Conservation (phyloP, 1,139 yeast genomes). For the Zygosaccharomyces pseudobailii region DNA sequence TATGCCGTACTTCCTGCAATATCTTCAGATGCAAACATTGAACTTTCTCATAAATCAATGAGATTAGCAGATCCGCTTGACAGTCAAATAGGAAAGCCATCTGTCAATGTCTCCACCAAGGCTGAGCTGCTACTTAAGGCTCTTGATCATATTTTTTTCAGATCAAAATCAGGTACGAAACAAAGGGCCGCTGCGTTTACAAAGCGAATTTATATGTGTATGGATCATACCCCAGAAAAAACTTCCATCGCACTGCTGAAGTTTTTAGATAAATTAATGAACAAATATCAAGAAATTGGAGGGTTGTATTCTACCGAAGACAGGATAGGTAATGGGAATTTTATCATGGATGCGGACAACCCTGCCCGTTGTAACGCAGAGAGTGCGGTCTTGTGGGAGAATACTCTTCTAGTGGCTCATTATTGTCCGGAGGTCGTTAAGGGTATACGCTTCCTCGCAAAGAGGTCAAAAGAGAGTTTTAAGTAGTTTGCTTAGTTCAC, state of each 20-base stretch:
- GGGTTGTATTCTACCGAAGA: constrained; percentile 87
- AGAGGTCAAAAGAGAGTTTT: constrained; percentile 34
- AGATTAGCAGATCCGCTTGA: constrained; percentile 73
- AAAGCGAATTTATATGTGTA: constrained; percentile 64
- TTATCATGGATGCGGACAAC: constrained; percentile 59
- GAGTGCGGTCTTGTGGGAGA: constrained; percentile 90
- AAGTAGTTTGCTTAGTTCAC: constrained; percentile 10
- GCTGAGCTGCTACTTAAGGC: constrained; percentile 77
- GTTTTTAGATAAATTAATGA: constrained; percentile 69
- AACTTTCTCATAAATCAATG: constrained; percentile 74
- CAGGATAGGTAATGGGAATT: constrained; percentile 71
- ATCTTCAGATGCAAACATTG: constrained; percentile 77
- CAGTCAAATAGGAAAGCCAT: constrained; percentile 46
- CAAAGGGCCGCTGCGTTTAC: constrained; percentile 78
- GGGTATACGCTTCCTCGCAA: constrained; percentile 43
- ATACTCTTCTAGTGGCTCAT: constrained; percentile 69
- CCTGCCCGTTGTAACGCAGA: constrained; percentile 78
- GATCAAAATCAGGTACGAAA: constrained; percentile 66
- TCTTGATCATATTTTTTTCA: constrained; percentile 75
- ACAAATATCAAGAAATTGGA: constrained; percentile 61
- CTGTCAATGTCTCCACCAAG: constrained; percentile 83
- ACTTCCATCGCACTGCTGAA: constrained; percentile 73
- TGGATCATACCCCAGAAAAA: constrained; percentile 82
- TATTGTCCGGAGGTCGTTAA: constrained; percentile 72
- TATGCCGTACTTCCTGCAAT: constrained; percentile 63